These are phyloP conservation scores for Apiotrichum sp. DNA, from an alignment of 1,284 basidiomycete species.

Conservation along the genomic window DNA sequence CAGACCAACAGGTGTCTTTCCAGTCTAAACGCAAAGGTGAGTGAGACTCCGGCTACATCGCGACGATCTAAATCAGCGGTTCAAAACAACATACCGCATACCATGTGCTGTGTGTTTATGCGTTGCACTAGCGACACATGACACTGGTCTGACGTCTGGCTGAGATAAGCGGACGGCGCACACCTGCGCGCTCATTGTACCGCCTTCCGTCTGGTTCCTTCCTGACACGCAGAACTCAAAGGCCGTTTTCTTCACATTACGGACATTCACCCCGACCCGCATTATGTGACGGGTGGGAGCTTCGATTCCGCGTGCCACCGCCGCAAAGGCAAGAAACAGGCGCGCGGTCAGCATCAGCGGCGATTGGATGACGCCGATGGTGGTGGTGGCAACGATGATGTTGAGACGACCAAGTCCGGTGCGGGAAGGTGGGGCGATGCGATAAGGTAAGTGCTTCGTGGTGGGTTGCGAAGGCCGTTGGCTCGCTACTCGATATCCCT, in stretches of 20 bases:
- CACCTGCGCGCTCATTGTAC: too few relatives aligned
- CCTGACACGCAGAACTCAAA: slow-evolving; percentile 30
- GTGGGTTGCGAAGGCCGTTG: too few relatives aligned
- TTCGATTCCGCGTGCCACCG: slow-evolving; percentile 43
- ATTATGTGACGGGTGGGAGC: slow-evolving; percentile 38
- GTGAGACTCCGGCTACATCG: not conserved
- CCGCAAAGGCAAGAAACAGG: slow-evolving; percentile 11
- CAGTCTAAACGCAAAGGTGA: slow-evolving; percentile 1
- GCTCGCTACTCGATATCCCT: too few relatives aligned
- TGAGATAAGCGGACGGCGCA: too few relatives aligned
- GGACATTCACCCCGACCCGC: slow-evolving; percentile 48
- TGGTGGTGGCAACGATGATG: slow-evolving; percentile 8
- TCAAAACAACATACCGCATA: too few relatives aligned
- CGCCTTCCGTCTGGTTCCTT: not conserved
- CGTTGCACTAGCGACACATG: too few relatives aligned
- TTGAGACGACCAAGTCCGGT: not conserved
- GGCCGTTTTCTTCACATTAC: slow-evolving; percentile 47
- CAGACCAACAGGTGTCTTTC: not conserved
- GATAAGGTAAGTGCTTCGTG: slow-evolving; percentile 1
- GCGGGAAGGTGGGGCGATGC: slow-evolving; percentile 9
- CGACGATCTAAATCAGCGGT: too few relatives aligned
- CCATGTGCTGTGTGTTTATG: too few relatives aligned
- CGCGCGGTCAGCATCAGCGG: slow-evolving; percentile 9
- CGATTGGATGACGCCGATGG: slow-evolving; percentile 1
- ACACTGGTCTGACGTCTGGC: too few relatives aligned